These are phyloP conservation scores for Tylopilus intermedius DNA, from an alignment of 768 basidiomycete species.

Conservation along the genomic window DNA sequence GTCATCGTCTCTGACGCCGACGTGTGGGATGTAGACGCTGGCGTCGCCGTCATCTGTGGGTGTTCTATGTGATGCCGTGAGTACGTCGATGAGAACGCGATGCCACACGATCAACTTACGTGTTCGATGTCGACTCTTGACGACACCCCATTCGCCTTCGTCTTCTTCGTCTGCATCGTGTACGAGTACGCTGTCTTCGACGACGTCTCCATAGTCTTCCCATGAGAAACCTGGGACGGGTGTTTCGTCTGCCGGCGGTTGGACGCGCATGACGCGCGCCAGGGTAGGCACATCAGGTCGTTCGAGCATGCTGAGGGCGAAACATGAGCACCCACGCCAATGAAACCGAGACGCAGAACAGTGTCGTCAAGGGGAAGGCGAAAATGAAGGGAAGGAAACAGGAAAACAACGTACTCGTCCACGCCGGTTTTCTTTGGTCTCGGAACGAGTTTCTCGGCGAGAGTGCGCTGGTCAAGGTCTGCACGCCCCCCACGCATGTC, in stretches of 20 bases:
- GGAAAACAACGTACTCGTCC: conserved; percentile 60
- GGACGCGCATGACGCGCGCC: conserved; percentile 68
- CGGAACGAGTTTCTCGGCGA: conserved; percentile 62
- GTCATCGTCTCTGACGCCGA: conserved; percentile 46
- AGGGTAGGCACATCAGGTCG: conserved; percentile 48
- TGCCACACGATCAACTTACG: conserved; percentile 37
- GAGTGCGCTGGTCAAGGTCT: conserved; percentile 34
- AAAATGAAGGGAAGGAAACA: background rate
- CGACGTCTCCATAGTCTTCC: conserved; percentile 73
- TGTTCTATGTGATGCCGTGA: conserved; percentile 9
- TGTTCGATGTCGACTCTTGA: conserved; percentile 48
- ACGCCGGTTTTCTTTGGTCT: conserved; percentile 61
- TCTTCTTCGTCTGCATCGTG: conserved; percentile 67
- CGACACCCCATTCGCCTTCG: conserved; percentile 73
- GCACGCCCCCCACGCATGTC: conserved; percentile 28
- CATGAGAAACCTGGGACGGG: conserved; percentile 66
- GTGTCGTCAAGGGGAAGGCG: background rate
- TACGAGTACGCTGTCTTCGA: conserved; percentile 35
- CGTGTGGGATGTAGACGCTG: conserved; percentile 12
- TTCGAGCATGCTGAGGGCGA: conserved; percentile 52
- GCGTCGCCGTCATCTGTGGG: conserved; percentile 8
- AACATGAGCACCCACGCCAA: conserved; percentile 4
- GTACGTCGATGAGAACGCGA: conserved; percentile 1
- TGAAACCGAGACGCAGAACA: background rate
- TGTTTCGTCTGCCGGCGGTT: conserved; percentile 50